Conservation (phyloP, 345 rosid species). For the Zanthoxylum bungeanum region DNA sequence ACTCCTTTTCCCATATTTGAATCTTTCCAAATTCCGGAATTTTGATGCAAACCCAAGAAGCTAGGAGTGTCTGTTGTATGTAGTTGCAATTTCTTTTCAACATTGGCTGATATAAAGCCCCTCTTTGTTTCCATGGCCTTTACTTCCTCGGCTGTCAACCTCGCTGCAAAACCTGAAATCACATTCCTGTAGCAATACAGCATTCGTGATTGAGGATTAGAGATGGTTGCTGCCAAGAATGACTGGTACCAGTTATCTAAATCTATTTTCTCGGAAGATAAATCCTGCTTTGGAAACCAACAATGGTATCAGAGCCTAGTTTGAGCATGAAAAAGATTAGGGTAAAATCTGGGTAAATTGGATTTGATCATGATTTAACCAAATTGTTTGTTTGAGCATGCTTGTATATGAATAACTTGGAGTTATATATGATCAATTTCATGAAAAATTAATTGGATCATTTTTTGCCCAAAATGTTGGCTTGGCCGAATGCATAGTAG, state of each 20-base stretch:
- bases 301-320: too few relatives aligned
- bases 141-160: not conserved
- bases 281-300: not conserved
- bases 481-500: too few relatives aligned
- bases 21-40: constrained; percentile 35
- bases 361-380: too few relatives aligned
- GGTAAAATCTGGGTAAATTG: too few relatives aligned
- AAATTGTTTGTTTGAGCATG: too few relatives aligned
- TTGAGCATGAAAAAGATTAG: too few relatives aligned
- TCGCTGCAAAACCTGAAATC: not conserved
- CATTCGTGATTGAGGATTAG: not conserved
- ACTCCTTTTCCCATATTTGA: constrained; percentile 41
- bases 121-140: not conserved
- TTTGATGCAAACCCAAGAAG: constrained; percentile 44
- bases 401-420: too few relatives aligned
- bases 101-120: constrained; percentile 13
- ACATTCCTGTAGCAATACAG: not conserved
- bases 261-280: not conserved
- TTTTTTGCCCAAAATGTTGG: too few relatives aligned
- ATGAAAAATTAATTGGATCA: too few relatives aligned
- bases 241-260: not conserved
- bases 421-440: too few relatives aligned
- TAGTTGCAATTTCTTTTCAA: constrained; percentile 18
- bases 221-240: not conserved
- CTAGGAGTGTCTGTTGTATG: constrained; percentile 47